Conservation (phyloP, 2,329 filamentous ascomycete genomes). For the Monosporascus sp. region DNA sequence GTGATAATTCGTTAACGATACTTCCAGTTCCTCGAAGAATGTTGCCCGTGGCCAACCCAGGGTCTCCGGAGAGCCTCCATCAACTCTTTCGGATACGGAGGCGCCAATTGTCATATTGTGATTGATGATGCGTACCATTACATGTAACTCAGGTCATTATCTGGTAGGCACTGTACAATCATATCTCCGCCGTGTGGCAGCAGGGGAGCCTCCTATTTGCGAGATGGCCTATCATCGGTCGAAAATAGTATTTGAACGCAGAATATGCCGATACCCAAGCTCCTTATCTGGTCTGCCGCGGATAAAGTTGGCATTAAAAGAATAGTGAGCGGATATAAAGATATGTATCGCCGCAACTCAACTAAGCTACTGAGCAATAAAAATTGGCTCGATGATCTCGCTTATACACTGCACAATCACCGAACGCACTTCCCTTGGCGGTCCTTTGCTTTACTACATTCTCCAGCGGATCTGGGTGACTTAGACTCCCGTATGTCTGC, state of each 20-base stretch:
- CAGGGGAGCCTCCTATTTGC: no score
- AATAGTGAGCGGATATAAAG: not conserved
- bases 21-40: constrained; percentile 1
- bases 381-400: constrained; percentile 3
- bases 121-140: constrained; percentile 14
- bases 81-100: constrained; percentile 25
- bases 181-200: not conserved
- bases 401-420: constrained; percentile 13
- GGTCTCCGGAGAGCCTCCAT: constrained; percentile 15
- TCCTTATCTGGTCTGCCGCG: constrained; percentile 4
- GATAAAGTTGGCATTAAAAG: constrained; percentile 2
- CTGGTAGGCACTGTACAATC: constrained; percentile 3
- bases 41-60: constrained; percentile 10
- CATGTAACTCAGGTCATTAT: not conserved
- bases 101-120: constrained; percentile 20
- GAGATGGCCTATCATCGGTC: not conserved
- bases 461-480: constrained; percentile 6
- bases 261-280: not conserved
- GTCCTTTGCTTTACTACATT: constrained; percentile 8
- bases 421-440: constrained; percentile 9
- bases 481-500: no score
- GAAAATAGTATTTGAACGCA: not conserved
- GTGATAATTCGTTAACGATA: not conserved
- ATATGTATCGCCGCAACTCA: not conserved
- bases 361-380: not conserved